Percentiles rank a stretch among this genome's conserved stretches.
phyloP scores from a whole-genome alignment of 2,329 filamentous ascomycete genomes.

The Colletotrichum sp. region DNA sequence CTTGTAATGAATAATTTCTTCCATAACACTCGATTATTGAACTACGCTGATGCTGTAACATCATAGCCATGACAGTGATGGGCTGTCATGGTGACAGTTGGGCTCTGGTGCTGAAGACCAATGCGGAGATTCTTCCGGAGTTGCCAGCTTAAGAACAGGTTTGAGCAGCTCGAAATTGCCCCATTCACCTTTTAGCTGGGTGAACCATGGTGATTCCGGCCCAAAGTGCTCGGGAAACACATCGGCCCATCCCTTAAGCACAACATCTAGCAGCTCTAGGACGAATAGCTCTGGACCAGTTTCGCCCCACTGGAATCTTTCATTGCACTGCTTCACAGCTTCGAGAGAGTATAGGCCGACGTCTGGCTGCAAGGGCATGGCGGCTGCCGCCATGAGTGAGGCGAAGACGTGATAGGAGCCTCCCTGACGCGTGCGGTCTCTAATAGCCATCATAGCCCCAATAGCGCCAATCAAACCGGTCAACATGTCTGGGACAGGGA shows the following conservation, averaged over 20 bases:
- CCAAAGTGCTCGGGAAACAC: neutral
- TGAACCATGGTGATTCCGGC: neutral
- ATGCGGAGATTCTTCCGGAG: neutral
- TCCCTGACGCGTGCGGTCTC: neutral
- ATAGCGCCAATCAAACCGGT: neutral
- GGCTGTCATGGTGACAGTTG: neutral
- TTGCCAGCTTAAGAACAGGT: neutral
- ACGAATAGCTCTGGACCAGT: neutral
- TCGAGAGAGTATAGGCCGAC: neutral
- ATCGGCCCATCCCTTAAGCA: neutral
- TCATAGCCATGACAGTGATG: neutral
- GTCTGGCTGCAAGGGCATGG: neutral
- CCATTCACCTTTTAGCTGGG: neutral
- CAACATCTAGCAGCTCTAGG: neutral
- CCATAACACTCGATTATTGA: neutral
- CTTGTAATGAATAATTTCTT: too few species aligned
- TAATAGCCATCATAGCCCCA: neutral
- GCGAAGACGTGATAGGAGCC: neutral
- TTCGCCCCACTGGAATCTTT: neutral
- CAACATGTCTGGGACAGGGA: neutral
- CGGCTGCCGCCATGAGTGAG: neutral
- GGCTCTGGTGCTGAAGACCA: neutral
- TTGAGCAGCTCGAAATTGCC: neutral
- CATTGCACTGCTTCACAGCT: neutral
- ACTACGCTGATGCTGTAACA: neutral